Base-by-base conservation (phyloP, 2,329 filamentous ascomycete genomes). In the Aspergillus aculeatus region DNA sequence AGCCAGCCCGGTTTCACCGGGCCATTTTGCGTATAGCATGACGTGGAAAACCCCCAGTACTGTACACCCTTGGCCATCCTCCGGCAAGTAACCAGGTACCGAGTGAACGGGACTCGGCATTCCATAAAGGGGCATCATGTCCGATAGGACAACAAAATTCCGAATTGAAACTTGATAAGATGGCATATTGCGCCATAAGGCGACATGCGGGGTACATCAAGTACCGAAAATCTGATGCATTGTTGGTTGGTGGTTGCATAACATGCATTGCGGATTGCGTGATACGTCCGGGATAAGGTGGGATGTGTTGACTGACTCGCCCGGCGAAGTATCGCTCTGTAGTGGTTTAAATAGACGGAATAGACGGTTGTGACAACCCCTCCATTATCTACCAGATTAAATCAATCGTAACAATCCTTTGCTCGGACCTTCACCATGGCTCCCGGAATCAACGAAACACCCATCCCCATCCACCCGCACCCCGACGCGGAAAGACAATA, bases 401-500 rank as follows among this genome's bases (percentile, higher is more conserved):
- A 16, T 35, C 14, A 16, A 35, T 5, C 14, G 32, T 16, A 35
- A 6, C 38, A 35, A 16, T 35, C 1, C 10, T 2, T 35, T 19
- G 35, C 38, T 19, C 38, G 5, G 16, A 2, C n/a, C 38, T 44
- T 29, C 3, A 55, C 19, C 53, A 55, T 55, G 53, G 53, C 53
- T 9, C 53, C 53, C 1, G 53, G 53, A 35, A 29, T 55, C 19
- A 11, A 44, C 5, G 24, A 44, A 11, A 35, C 32, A 5, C 24
- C 47, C 14, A 26, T 55, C 19, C 53, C 53, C 6, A 35, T 55
- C 19, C 53, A 55, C 53, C 32, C 53, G 9, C 53, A 35, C 41
- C 53, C 58, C 23, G 52, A 32, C 4, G 54, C 49, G 5, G 54
- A 47, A n/a, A 31, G 41, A 26, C 54, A 57, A 50, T 67, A 66